A percentile compares a stretch with the other conserved stretches of the same genome.
Evolutionary conservation across 306 rosid species (phyloP).

Genomic region (Castanea sativa): DNA sequence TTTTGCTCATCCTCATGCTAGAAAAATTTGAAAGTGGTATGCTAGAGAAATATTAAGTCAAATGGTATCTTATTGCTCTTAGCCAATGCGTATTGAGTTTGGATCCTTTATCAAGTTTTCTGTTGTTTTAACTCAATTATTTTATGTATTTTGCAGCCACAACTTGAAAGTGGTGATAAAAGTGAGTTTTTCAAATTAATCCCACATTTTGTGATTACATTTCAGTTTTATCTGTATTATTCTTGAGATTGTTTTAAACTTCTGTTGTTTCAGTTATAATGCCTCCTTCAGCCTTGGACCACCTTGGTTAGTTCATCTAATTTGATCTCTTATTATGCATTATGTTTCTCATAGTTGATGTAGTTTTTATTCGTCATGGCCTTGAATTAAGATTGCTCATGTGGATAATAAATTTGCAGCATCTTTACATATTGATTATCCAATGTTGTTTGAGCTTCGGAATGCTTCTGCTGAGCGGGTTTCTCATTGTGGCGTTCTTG

Average conservation of each 20-base stretch:
- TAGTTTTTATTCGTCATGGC: too few species aligned
- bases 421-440: too few species aligned
- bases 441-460: too few species aligned
- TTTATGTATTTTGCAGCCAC: constrained; percentile 66
- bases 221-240: constrained; percentile 2
- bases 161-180: constrained; percentile 92
- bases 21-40: too few species aligned
- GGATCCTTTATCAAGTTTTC: neutral
- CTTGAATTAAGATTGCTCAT: too few species aligned
- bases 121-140: constrained; percentile 28
- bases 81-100: too few species aligned
- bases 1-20: too few species aligned
- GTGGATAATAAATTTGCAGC: too few species aligned
- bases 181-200: constrained; percentile 52
- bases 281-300: constrained; percentile 99
- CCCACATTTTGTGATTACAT: constrained; percentile 17
- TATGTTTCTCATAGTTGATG: neutral
- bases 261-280: constrained; percentile 74
- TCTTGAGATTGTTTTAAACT: constrained; percentile 19
- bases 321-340: neutral
- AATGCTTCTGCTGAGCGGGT: constrained; percentile 60
- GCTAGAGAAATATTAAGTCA: too few species aligned
- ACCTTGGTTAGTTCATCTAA: constrained; percentile 72
- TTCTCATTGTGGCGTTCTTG: constrained; percentile 97
- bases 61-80: too few species aligned